Conservation (phyloP, 352 stramenopile genomes). For the Globisporangium lucens region DNA sequence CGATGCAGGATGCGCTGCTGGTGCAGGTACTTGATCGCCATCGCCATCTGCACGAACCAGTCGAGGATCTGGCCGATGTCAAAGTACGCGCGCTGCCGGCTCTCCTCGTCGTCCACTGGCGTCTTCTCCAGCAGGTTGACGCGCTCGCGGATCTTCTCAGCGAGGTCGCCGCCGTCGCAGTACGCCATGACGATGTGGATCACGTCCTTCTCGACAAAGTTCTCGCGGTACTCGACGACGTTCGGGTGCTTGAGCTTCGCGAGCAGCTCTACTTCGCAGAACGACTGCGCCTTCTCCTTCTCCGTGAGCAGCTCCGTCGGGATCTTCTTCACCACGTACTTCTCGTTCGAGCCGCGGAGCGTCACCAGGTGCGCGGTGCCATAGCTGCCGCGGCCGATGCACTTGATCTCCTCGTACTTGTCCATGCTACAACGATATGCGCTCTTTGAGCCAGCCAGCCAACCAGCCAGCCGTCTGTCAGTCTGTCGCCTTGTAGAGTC, state of each 20-base stretch:
- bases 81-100: slow-evolving; percentile 44
- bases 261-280: slow-evolving; percentile 88
- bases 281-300: slow-evolving; percentile 76
- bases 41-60: slow-evolving; percentile 93
- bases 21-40: slow-evolving; percentile 94
- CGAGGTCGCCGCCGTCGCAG: slow-evolving; percentile 90
- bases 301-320: slow-evolving; percentile 77
- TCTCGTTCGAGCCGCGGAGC: slow-evolving; percentile 32
- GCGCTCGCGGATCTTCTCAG: slow-evolving; percentile 56
- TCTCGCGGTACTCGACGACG: slow-evolving; percentile 95
- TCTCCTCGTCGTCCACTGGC: neutral
- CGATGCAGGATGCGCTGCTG: slow-evolving; percentile 88
- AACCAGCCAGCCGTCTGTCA: neutral
- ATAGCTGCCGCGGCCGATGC: slow-evolving; percentile 77
- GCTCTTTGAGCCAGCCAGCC: neutral
- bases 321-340: slow-evolving; percentile 86
- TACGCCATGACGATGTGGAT: slow-evolving; percentile 96
- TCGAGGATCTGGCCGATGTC: slow-evolving; percentile 63
- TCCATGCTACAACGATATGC: slow-evolving; percentile 24
- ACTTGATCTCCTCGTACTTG: slow-evolving; percentile 73
- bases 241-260: slow-evolving; percentile 91
- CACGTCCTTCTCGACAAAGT: slow-evolving; percentile 72
- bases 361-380: slow-evolving; percentile 69
- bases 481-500: neutral
- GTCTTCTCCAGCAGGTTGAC: slow-evolving; percentile 29